Evolutionary conservation across 345 rosid species (phyloP), one percentile per base, ranked within the genome.

Genomic region (Balakata baccata): DNA sequence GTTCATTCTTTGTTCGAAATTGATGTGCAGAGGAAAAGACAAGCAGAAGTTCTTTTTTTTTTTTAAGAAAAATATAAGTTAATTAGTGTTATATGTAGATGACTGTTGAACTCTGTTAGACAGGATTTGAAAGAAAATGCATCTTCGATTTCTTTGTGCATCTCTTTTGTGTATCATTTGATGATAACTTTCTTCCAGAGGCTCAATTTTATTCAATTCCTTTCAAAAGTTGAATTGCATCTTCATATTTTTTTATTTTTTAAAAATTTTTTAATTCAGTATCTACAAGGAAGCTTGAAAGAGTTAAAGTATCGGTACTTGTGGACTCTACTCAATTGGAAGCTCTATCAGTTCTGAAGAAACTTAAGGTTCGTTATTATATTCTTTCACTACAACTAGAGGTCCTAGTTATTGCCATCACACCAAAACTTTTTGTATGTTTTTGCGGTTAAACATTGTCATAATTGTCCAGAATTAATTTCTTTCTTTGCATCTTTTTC

Each of bases 271-370:
- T 13, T 59, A 4, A 7, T 61, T 69, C 13, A 22, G 7, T 53
- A 11, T 41, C 63, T 37, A 5, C 51, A 2, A 47, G 68, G 60
- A 67, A 53, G 66, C 72, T 58, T 67, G 60, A 83, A 62, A 73
- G 70, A 67, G 80, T 87, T 77, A 63, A 77, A 14, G 59, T 81
- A 52, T 74, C 83, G 46, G 81, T 85, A 76, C 69, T 78, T 10
- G 80, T 84, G 80, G 96, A 94, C 85, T 81, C 90, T 57, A 77
- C 89, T 63, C 97, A 94, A 84, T 84, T 84, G 84, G 94, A 90
- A 82, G 89, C 96, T 70, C 56, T 89, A 45, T 80, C 80, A 8
- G 82, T 84, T 81, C 79, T 94, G 69, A 88, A 89, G 84, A 89
- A 87, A 78, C 86, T 90, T 75, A 85, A 88, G 96, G 98, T 94